Evolutionary conservation across 2,329 filamentous ascomycete genomes (phyloP).

Genomic region (Cladophialophora psammophila): DNA sequence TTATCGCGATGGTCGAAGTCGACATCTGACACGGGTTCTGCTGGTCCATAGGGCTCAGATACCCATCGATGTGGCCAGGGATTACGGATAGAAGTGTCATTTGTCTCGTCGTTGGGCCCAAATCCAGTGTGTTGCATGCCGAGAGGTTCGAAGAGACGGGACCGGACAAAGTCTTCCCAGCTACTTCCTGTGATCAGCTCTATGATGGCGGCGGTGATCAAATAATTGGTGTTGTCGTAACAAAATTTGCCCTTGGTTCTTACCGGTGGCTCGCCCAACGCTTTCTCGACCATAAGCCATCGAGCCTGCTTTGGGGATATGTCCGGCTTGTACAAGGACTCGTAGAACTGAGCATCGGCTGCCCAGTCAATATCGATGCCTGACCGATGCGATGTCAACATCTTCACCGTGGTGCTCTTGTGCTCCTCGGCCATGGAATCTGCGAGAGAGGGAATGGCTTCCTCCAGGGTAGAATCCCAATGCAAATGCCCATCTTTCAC

Average conservation of each 20-base stretch:
- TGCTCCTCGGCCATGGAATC: slow-evolving; percentile 8
- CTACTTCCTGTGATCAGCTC: background rate
- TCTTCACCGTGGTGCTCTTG: slow-evolving; percentile 2
- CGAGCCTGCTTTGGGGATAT: background rate
- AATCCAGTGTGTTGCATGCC: slow-evolving; percentile 3
- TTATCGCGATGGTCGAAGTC: slow-evolving; percentile 6
- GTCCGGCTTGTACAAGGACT: slow-evolving; percentile 5
- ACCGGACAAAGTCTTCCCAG: slow-evolving; percentile 2
- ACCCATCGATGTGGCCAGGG: slow-evolving; percentile 11
- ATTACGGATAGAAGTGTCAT: slow-evolving; percentile 12
- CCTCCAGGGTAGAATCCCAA: slow-evolving; percentile 15
- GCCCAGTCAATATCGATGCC: slow-evolving; percentile 13
- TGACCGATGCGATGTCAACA: slow-evolving; percentile 14
- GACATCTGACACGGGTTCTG: background rate
- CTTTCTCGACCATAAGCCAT: background rate
- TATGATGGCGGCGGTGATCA: slow-evolving; percentile 21
- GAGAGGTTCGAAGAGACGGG: slow-evolving; percentile 9
- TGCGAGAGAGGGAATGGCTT: slow-evolving; percentile 5
- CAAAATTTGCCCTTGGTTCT: slow-evolving; percentile 9
- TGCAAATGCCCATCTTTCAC: slow-evolving; percentile 7
- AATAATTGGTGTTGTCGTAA: slow-evolving; percentile 20
- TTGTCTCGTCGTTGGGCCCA: slow-evolving; percentile 4
- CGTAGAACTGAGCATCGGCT: background rate
- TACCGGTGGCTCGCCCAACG: background rate
- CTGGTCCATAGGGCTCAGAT: background rate